These are phyloP conservation scores for Acer yangbiense DNA, from an alignment of 345 rosid genomes.

Conservation along the genomic window DNA sequence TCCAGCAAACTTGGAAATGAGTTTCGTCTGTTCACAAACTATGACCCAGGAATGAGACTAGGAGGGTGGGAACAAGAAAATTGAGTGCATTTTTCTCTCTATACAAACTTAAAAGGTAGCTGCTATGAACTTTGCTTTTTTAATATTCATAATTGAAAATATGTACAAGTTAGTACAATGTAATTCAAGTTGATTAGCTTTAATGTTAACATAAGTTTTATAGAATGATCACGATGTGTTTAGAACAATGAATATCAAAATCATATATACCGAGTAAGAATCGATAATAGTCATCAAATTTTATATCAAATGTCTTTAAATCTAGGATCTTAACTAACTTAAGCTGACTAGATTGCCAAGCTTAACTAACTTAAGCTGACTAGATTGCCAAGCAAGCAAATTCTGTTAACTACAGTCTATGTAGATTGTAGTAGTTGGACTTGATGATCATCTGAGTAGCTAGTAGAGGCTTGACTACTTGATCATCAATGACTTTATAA, in stretches of 20 bases:
- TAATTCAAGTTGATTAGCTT: not conserved
- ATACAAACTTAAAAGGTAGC: not conserved
- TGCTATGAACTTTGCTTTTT: not conserved
- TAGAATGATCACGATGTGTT: not conserved
- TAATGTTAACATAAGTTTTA: not conserved
- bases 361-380: not conserved
- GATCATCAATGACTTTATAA: no score
- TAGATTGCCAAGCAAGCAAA: not conserved
- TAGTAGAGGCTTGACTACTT: no score
- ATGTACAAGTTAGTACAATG: not conserved
- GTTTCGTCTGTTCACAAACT: slow-evolving; percentile 77
- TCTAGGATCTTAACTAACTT: no score
- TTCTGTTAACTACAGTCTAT: not conserved
- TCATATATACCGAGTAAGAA: not conserved
- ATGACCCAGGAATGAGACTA: slow-evolving; percentile 74
- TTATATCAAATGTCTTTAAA: not conserved
- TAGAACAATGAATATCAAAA: not conserved
- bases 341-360: no score
- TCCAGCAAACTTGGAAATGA: slow-evolving; percentile 91
- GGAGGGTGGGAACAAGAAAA: slow-evolving; percentile 80
- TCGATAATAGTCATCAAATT: not conserved
- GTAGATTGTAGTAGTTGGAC: not conserved
- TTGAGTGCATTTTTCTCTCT: slow-evolving; percentile 18
- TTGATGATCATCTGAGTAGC: not conserved
- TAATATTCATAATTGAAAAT: not conserved